phyloP scores from a whole-genome alignment of 371 early-diverging fungal genomes.

The Rhizopus delemar region DNA sequence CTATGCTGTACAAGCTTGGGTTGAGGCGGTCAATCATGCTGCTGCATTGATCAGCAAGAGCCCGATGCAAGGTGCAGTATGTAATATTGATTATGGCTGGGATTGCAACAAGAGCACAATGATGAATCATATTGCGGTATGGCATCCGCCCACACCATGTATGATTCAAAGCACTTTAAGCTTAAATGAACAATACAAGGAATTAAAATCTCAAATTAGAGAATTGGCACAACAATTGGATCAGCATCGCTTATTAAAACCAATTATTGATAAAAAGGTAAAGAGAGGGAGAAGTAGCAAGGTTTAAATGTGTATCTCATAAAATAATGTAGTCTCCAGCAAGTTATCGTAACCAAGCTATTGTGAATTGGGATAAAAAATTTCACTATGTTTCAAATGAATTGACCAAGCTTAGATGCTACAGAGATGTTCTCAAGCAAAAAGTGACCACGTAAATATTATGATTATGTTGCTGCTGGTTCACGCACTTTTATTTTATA shows the following conservation, averaged over 20 bases:
- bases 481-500: background rate
- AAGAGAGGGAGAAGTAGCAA: background rate
- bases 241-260: conserved; percentile 21
- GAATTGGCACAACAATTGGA: conserved; percentile 10
- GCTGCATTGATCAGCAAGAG: conserved; percentile 35
- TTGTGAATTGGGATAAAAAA: conserved; percentile 24
- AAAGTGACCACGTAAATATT: background rate
- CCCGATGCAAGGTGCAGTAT: conserved; percentile 30
- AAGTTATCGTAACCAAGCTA: conserved; percentile 8
- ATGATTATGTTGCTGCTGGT: background rate
- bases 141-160: conserved; percentile 33
- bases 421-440: conserved; percentile 12
- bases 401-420: conserved; percentile 15
- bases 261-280: conserved; percentile 20
- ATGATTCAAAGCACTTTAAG: conserved; percentile 22
- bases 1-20: conserved; percentile 31
- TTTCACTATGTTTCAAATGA: conserved; percentile 20
- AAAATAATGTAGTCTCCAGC: background rate
- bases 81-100: conserved; percentile 47
- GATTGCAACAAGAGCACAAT: conserved; percentile 1
- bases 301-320: background rate
- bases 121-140: conserved; percentile 18
- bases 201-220: conserved; percentile 14
- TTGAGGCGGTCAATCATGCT: conserved; percentile 24
- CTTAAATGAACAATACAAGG: conserved; percentile 17